Evolutionary conservation across 306 rosid genomes (phyloP).

Genomic region (Myrica gale): DNA sequence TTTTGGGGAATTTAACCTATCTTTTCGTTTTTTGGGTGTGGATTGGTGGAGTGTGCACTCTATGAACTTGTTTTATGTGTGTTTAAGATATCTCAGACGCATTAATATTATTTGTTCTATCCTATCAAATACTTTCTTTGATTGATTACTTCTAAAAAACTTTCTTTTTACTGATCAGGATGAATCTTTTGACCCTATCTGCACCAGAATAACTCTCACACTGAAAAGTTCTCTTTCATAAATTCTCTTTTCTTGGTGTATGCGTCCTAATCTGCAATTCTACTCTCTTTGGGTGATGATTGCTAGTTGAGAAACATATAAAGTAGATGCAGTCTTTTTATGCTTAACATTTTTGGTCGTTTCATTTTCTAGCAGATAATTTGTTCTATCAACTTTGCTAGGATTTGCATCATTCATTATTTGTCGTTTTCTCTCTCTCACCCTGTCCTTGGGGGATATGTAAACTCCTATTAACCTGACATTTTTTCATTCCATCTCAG

Average conservation of each 20-base stretch:
- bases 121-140: not conserved
- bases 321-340: not conserved
- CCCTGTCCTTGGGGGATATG: conserved; percentile 1
- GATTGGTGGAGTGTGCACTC: not conserved
- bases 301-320: not conserved
- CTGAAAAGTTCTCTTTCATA: too few species aligned
- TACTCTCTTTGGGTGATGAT: not conserved
- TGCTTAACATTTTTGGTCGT: not conserved
- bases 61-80: not conserved
- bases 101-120: not conserved
- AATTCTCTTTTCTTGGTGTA: not conserved
- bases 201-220: not conserved
- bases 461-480: conserved; percentile 13
- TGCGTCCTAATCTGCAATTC: not conserved
- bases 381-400: conserved; percentile 5
- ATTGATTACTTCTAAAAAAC: too few species aligned
- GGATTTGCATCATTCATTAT: not conserved
- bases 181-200: not conserved
- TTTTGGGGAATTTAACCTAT: not conserved
- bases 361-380: not conserved
- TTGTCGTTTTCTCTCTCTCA: too few species aligned
- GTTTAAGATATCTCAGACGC: not conserved
- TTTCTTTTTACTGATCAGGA: not conserved
- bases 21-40: not conserved
- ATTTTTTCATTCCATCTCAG: conserved; percentile 46